Conservation (phyloP, 2,329 filamentous ascomycete genomes). For the Cordyceps farinosa region DNA sequence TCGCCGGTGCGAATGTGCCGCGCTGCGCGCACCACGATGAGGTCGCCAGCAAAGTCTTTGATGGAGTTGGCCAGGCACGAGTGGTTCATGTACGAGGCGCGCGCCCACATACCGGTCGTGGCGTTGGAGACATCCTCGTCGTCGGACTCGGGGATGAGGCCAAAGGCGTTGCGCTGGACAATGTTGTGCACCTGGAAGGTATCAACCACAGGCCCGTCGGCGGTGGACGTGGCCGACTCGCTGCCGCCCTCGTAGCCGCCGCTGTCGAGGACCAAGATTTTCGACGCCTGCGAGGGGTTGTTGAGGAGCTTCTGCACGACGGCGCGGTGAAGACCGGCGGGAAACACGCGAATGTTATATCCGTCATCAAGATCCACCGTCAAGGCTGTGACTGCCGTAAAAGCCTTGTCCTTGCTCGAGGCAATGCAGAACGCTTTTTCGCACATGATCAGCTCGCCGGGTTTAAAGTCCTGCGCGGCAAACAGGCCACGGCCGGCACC, state of each 20-base stretch:
- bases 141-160: conserved; percentile 26
- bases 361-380: conserved; percentile 32
- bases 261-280: conserved; percentile 24
- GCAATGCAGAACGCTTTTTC: conserved; percentile 34
- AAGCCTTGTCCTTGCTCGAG: conserved; percentile 29
- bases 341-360: conserved; percentile 27
- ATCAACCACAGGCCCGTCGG: conserved; percentile 27
- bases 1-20: conserved; percentile 31
- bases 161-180: conserved; percentile 33
- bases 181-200: conserved; percentile 33
- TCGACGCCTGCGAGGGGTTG: conserved; percentile 26
- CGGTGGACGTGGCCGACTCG: conserved; percentile 22
- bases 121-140: conserved; percentile 30
- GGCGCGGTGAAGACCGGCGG: conserved; percentile 29
- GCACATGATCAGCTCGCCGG: conserved; percentile 31
- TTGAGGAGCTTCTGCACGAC: conserved; percentile 27
- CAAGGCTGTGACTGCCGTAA: conserved; percentile 28
- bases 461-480: conserved; percentile 28
- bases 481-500: conserved; percentile 37
- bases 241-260: conserved; percentile 29
- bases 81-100: conserved; percentile 41
- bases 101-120: conserved; percentile 38
- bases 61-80: conserved; percentile 36
- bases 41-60: conserved; percentile 38
- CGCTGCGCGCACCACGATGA: conserved; percentile 37